Evolutionary conservation across 2,329 filamentous ascomycete genomes (phyloP).

Genomic region (Podosphaera xanthii): DNA sequence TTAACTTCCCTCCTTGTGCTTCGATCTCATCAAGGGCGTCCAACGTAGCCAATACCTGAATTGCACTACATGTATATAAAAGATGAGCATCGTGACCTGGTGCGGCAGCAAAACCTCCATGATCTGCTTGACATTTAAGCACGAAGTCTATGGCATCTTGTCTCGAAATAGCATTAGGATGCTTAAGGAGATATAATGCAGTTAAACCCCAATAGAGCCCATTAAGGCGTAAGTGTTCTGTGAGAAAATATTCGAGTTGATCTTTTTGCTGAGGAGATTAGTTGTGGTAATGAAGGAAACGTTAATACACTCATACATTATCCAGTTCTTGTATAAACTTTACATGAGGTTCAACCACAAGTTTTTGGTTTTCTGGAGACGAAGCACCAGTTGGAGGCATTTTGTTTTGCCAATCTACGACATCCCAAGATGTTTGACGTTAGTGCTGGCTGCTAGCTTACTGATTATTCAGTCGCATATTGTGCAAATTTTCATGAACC

Average conservation of each 20-base stretch:
- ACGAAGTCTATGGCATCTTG: conserved; percentile 74
- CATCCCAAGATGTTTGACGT: no score
- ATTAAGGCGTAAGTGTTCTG: conserved; percentile 84
- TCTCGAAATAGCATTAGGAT: conserved; percentile 59
- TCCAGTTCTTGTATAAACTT: conserved; percentile 85
- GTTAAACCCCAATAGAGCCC: conserved; percentile 93
- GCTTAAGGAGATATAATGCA: conserved; percentile 63
- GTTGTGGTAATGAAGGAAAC: conserved; percentile 7
- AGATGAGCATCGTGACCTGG: conserved; percentile 91
- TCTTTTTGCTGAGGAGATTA: conserved; percentile 45
- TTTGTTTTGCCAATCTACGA: not conserved
- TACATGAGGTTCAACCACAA: conserved; percentile 37
- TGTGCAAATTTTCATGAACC: no score
- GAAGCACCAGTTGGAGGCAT: not conserved
- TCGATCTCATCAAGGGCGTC: conserved; percentile 74
- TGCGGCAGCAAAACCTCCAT: conserved; percentile 79
- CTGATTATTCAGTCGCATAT: no score
- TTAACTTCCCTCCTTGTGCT: conserved; percentile 34
- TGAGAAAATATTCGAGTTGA: conserved; percentile 94
- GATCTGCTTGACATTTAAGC: conserved; percentile 77
- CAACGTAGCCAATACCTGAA: conserved; percentile 75
- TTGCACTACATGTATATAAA: conserved; percentile 83
- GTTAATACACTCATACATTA: conserved; percentile 30
- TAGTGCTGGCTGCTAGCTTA: no score
- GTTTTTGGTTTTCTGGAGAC: conserved; percentile 15